phyloP scores from a whole-genome alignment of 2,329 filamentous ascomycete species.

The Monilinia aucupariae region DNA sequence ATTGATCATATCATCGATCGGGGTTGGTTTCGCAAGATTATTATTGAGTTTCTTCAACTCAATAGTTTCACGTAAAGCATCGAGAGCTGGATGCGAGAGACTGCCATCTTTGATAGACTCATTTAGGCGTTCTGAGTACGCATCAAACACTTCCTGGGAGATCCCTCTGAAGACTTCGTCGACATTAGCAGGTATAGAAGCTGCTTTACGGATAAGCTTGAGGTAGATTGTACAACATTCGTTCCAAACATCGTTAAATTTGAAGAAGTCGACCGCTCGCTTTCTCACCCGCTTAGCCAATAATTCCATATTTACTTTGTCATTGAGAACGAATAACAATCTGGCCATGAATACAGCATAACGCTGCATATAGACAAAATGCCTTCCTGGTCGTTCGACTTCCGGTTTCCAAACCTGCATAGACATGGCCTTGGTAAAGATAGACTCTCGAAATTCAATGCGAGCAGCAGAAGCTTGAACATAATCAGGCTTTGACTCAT shows the following conservation, averaged over 20 bases:
- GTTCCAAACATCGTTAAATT: conserved; percentile 29
- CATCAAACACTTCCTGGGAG: conserved; percentile 59
- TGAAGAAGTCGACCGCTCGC: conserved; percentile 49
- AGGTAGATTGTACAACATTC: conserved; percentile 33
- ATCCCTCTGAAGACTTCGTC: conserved; percentile 64
- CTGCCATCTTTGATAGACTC: conserved; percentile 49
- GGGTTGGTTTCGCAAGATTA: conserved; percentile 74
- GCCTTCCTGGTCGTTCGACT: conserved; percentile 61
- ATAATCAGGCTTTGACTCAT: conserved; percentile 45
- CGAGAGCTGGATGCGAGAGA: conserved; percentile 46
- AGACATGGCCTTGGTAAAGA: conserved; percentile 70
- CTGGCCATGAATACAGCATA: conserved; percentile 63
- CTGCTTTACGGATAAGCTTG: conserved; percentile 51
- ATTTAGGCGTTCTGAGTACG: conserved; percentile 54
- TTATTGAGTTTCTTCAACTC: conserved; percentile 78
- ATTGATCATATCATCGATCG: conserved; percentile 88
- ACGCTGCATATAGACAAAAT: conserved; percentile 68
- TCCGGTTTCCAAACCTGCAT: conserved; percentile 71
- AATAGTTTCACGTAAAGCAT: conserved; percentile 59
- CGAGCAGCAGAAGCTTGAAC: conserved; percentile 50
- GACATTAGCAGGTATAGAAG: conserved; percentile 52
- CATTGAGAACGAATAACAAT: conserved; percentile 55
- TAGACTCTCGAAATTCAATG: conserved; percentile 61
- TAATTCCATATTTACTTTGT: conserved; percentile 57
- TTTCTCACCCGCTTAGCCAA: conserved; percentile 59